phyloP scores from a whole-genome alignment of 1,139 yeast genomes.

The Yamadazyma friedrichii region DNA sequence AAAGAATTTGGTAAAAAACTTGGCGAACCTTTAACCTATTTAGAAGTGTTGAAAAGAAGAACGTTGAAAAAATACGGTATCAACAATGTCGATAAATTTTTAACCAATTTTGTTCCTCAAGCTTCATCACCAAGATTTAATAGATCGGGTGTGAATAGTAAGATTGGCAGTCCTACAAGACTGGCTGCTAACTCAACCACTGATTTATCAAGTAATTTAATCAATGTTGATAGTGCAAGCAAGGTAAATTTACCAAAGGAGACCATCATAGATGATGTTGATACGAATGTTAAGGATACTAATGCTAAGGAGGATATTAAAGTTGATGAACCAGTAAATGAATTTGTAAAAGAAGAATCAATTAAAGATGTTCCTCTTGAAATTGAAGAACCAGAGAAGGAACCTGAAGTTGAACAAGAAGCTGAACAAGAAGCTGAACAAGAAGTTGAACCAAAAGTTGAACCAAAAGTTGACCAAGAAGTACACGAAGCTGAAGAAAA shows the following conservation, averaged over 20 bases:
- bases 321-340: constrained; percentile 2
- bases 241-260: constrained; percentile 41
- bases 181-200: constrained; percentile 14
- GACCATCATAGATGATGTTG: constrained; percentile 38
- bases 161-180: constrained; percentile 8
- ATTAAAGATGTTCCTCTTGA: no score
- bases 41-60: constrained; percentile 52
- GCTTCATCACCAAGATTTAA: constrained; percentile 8
- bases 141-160: constrained; percentile 7
- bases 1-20: constrained; percentile 30
- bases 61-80: constrained; percentile 46
- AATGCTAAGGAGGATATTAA: background rate
- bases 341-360: constrained; percentile 8
- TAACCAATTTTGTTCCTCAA: constrained; percentile 43
- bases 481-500: background rate
- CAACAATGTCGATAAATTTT: constrained; percentile 31
- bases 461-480: background rate
- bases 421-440: constrained; percentile 5
- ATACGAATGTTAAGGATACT: background rate
- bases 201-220: constrained; percentile 24
- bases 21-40: constrained; percentile 42
- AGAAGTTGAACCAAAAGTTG: background rate
- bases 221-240: constrained; percentile 30
- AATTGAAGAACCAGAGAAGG: constrained; percentile 5
- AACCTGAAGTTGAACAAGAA: constrained; percentile 9